Conservation (phyloP, 768 basidiomycete genomes). For the Rhizopogon rudus region DNA sequence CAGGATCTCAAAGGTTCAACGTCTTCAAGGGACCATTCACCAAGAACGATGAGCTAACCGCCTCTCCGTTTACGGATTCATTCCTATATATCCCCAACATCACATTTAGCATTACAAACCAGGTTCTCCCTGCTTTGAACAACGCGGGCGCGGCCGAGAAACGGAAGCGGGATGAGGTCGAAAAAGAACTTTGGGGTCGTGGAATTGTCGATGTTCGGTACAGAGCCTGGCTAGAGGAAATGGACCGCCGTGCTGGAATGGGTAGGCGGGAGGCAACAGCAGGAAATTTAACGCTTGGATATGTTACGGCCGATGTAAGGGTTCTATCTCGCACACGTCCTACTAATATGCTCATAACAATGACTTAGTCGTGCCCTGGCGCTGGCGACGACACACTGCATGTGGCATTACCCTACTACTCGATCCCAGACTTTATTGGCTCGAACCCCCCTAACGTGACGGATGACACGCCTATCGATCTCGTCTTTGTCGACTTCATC, state of each 20-base stretch:
- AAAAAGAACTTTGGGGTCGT: slow-evolving; percentile 26
- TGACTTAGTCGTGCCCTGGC: slow-evolving; percentile 57
- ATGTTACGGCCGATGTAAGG: slow-evolving; percentile 67
- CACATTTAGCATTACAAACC: slow-evolving; percentile 41
- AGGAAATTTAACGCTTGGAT: slow-evolving; percentile 61
- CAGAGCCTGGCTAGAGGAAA: slow-evolving; percentile 53
- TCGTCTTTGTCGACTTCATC: slow-evolving; percentile 76
- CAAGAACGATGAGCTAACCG: slow-evolving; percentile 76
- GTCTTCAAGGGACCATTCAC: slow-evolving; percentile 68
- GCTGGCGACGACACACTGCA: slow-evolving; percentile 73
- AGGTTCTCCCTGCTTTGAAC: slow-evolving; percentile 53
- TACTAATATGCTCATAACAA: not conserved
- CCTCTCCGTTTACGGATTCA: slow-evolving; percentile 60
- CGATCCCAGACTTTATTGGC: slow-evolving; percentile 52
- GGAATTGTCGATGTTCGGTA: slow-evolving; percentile 51
- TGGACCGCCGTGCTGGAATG: slow-evolving; percentile 36
- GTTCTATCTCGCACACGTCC: not conserved
- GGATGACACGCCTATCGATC: slow-evolving; percentile 52
- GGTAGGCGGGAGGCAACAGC: slow-evolving; percentile 33
- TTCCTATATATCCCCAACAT: slow-evolving; percentile 62
- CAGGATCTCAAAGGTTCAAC: slow-evolving; percentile 62
- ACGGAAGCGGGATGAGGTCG: slow-evolving; percentile 21
- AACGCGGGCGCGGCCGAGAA: slow-evolving; percentile 33
- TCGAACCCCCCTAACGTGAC: slow-evolving; percentile 49
- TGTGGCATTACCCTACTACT: slow-evolving; percentile 51